These are phyloP conservation scores for Candida dubliniensis DNA, from an alignment of 1,139 yeast species.

Conservation along the genomic window DNA sequence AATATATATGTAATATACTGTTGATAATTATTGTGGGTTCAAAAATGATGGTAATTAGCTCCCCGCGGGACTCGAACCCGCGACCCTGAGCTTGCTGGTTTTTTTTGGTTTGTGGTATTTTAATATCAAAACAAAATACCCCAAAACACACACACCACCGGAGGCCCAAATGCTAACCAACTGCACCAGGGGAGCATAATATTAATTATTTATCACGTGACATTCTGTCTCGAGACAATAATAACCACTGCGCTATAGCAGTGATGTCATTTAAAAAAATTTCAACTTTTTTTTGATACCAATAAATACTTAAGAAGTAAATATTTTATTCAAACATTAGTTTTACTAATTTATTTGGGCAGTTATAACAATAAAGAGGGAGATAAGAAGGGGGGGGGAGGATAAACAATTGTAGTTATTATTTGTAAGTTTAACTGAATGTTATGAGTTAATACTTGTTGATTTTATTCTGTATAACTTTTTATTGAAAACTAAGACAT, in stretches of 20 bases:
- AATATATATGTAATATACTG: no score
- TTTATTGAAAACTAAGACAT: no score
- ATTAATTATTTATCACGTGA: not conserved
- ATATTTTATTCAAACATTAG: no score
- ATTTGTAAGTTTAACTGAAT: no score
- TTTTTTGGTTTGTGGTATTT: no score
- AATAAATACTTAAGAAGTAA: not conserved
- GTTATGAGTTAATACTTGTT: no score
- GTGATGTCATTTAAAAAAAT: not conserved
- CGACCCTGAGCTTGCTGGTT: slow-evolving; percentile 31
- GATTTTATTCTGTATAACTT: no score
- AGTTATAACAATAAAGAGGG: no score
- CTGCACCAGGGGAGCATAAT: slow-evolving; percentile 53
- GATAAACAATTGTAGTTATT: no score
- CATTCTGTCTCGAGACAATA: not conserved
- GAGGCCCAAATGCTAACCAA: slow-evolving; percentile 57
- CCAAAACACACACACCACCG: slow-evolving; percentile 39
- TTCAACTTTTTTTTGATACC: not conserved
- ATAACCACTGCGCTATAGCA: not conserved
- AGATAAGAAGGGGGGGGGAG: no score
- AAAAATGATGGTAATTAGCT: slow-evolving; percentile 25
- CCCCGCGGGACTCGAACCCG: slow-evolving; percentile 63
- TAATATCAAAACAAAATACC: not conserved
- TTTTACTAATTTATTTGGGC: no score
- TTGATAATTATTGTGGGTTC: not conserved